Base-by-base conservation (phyloP, 2,329 filamentous ascomycete genomes). In the Sporothrix globosa region DNA sequence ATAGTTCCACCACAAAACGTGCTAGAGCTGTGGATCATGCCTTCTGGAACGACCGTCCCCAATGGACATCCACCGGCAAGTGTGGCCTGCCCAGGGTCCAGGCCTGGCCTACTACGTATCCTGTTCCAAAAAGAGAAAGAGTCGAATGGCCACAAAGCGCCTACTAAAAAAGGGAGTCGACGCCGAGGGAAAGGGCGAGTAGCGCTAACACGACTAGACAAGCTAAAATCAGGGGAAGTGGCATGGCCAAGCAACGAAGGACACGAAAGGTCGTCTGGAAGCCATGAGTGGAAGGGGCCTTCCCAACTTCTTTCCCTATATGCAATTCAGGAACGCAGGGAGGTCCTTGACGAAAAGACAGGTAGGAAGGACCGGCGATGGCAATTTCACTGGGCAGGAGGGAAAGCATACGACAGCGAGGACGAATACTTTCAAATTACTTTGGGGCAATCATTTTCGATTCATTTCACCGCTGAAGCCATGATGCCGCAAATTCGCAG, bases 121-220 rank as follows among this genome's bases (percentile, higher is more conserved):
- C 27, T 41, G 34, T 60, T 69, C 70, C 70, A 69, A 69, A 71
- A 71, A 69, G 69, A 71, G 67, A 71, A 71, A 53, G 70, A 14
- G 52, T n/a, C 67, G 46, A 69, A 53, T 30, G 39, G 53, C 54
- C n/a, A 30, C 52, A n/a, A 24, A 46, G 34, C 21, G 14, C 44
- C 48, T 30, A 44, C 65, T 53, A 21, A 54, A 56, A 67, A 54
- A 52, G 66, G 66, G 39, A 34, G 14, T 9, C 21, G 24, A 27
- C 44, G 7, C 41, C 34, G 44, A 11, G 17, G 30, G 30, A 41
- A 67, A 34, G 50, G 39, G 39, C 21, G 39, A 58, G 17, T 17
- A n/a, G 53, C 48, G 52, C 50, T 53, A 46, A 68, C 4, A 58
- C 21, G 34, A 21, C 44, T 46, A 46, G n/a, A 46, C 58, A 27